These are phyloP conservation scores for Tuctoria greenei DNA, from an alignment of 176 grass and related monocot species.

Conservation along the genomic window DNA sequence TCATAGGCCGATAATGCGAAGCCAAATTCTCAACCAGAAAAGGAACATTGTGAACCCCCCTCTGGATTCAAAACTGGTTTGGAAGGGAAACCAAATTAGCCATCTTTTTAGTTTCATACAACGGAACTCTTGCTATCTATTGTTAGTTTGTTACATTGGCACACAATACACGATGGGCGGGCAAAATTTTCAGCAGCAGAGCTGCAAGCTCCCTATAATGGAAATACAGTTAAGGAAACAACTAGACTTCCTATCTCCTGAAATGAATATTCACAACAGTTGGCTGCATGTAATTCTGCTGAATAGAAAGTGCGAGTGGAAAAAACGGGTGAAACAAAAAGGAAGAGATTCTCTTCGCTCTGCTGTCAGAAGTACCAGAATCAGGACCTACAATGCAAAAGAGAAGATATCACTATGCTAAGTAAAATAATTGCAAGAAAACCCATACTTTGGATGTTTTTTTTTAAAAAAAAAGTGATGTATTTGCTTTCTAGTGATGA, in stretches of 20 bases:
- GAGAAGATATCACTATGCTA: background rate
- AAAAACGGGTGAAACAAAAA: constrained; percentile 93
- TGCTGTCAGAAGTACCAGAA: constrained; percentile 51
- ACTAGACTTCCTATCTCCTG: constrained; percentile 51
- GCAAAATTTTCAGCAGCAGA: background rate
- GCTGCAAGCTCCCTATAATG: constrained; percentile 6
- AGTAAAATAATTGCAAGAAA: background rate
- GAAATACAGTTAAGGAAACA: constrained; percentile 32
- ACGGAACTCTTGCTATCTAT: no score
- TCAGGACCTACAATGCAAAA: constrained; percentile 58
- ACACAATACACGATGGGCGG: no score
- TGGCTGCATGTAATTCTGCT: constrained; percentile 91
- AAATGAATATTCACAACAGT: constrained; percentile 94
- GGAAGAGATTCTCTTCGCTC: constrained; percentile 64
- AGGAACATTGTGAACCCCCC: no score
- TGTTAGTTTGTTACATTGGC: no score
- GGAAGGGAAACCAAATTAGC: no score
- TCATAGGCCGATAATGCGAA: no score
- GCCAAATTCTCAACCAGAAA: no score
- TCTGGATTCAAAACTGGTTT: no score
- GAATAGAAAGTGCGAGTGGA: constrained; percentile 79
- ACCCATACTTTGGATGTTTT: background rate
- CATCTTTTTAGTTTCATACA: no score
- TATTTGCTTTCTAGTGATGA: no score
- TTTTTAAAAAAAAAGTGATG: no score